Conservation (phyloP, 495 filamentous ascomycete genomes). For the Saxispiralis lemnorum region DNA sequence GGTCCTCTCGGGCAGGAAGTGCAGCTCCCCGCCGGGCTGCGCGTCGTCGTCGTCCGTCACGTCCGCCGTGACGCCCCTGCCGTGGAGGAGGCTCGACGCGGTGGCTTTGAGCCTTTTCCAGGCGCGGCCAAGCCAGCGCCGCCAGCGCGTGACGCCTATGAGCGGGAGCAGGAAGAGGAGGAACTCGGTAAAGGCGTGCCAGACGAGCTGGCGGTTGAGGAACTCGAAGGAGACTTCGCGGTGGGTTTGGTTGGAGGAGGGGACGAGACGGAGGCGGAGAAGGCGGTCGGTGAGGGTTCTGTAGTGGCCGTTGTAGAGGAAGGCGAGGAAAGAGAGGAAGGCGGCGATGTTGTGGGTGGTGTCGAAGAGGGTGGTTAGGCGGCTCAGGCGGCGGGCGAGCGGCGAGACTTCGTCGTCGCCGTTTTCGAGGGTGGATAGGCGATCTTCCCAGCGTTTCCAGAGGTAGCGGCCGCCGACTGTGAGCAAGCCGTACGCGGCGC, state of each 20-base stretch:
- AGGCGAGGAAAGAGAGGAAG: constrained; percentile 72
- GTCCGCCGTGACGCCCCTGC: constrained; percentile 19
- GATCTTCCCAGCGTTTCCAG: constrained; percentile 81
- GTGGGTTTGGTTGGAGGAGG: constrained; percentile 61
- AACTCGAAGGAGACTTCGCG: constrained; percentile 95
- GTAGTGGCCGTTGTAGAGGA: constrained; percentile 77
- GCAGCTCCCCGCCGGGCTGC: constrained; percentile 51
- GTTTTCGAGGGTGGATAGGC: constrained; percentile 56
- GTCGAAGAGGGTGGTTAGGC: constrained; percentile 48
- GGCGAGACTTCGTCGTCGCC: constrained; percentile 43
- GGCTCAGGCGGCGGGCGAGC: constrained; percentile 39
- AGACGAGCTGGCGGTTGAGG: constrained; percentile 90
- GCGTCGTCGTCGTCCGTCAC: constrained; percentile 29
- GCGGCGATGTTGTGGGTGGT: constrained; percentile 62
- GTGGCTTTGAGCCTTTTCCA: constrained; percentile 60
- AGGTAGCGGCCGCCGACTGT: constrained; percentile 77
- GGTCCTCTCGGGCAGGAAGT: constrained; percentile 77
- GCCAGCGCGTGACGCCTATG: constrained; percentile 84
- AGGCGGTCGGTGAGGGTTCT: constrained; percentile 77
- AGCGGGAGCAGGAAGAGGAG: constrained; percentile 86
- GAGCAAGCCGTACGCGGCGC: constrained; percentile 62
- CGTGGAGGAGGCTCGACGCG: constrained; percentile 31
- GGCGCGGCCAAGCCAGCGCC: constrained; percentile 65
- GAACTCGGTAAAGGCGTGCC: constrained; percentile 98
- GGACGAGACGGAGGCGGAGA: constrained; percentile 67